Percentiles rank a stretch among this genome's conserved stretches.
Evolutionary conservation across 129 eudicot genomes (phyloP).

Genomic region (Artemisia annua): DNA sequence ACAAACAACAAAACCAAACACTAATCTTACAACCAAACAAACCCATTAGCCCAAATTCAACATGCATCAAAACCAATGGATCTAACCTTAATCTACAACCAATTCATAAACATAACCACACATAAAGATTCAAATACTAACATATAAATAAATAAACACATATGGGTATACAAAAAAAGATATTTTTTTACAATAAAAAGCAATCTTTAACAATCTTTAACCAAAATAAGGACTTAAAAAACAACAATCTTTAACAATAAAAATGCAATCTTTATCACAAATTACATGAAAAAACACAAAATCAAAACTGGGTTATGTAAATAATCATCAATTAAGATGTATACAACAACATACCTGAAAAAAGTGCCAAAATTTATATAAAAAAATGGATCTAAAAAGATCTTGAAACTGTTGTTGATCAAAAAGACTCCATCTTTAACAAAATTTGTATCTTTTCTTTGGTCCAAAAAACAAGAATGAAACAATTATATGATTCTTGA

Average conservation of each 20-base stretch:
- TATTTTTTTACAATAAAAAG: background rate
- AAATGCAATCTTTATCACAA: background rate
- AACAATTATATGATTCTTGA: constrained; percentile 25
- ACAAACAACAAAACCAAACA: constrained; percentile 18
- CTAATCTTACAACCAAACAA: constrained; percentile 15
- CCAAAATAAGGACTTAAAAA: background rate
- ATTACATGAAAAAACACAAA: constrained; percentile 18
- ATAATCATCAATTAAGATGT: constrained; percentile 4
- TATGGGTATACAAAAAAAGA: background rate
- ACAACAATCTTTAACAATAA: constrained; percentile 10
- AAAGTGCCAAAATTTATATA: background rate
- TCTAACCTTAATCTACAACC: constrained; percentile 21
- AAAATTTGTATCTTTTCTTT: background rate
- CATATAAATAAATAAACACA: constrained; percentile 16
- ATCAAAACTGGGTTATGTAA: constrained; percentile 26
- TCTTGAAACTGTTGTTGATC: constrained; percentile 30
- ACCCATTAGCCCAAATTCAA: constrained; percentile 8
- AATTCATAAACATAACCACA: background rate
- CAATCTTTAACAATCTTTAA: too few species aligned
- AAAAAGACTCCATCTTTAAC: constrained; percentile 25
- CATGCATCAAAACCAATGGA: constrained; percentile 33
- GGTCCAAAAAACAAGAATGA: background rate
- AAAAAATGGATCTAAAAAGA: constrained; percentile 28
- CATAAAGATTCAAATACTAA: constrained; percentile 15
- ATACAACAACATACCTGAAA: constrained; percentile 19